Base-by-base conservation (phyloP, 106 monocot species). In the Dioscorea alata region DNA sequence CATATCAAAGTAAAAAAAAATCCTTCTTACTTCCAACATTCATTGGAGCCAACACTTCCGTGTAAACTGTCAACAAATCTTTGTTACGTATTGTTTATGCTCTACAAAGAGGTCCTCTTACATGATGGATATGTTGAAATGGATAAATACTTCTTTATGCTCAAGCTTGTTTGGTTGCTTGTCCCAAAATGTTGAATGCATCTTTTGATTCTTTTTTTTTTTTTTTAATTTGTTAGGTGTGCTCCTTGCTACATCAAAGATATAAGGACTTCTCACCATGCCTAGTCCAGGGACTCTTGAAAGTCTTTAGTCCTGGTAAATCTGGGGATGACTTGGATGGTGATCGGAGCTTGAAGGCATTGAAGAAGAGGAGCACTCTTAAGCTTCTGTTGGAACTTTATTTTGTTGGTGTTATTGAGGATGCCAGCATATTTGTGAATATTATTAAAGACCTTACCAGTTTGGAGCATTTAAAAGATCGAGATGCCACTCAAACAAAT, bases 231-330 rank as follows among this genome's bases (percentile, higher is more conserved):
- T 67, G 82, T 57, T 82, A 90, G 89, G 83, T 90, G 31, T 96
- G 92, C 69, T 96, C 96, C 32, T 82, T 96, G 74, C 86, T 96
- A 57, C 96, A 96, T 82, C 96, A 96, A 71, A 86, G 96, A 73
- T 96, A 89, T 88, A 89, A 71, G 63, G 96, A 96, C 49, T 96
- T 96, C 70, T 92, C 96, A 13, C 84, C 89, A 64, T 89, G 80
- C 74, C 82, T 96, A 74, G 70, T 84, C 52, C 92, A 96, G 71
- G 96, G 92, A 13, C 82, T 96, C 23, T 64, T 92, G 63, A 96
- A 89, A 80, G 72, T 87, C 58, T 96, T 96, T 67, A 89, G 78
- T 69, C 82, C 92, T 79, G 92, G 92, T 73, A 96, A 96, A 89
- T 65, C 68, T 83, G 83, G 78, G 67, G 96, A 96, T 68, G 95